A percentile compares a stretch with the other conserved stretches of the same genome.
These are phyloP conservation scores for Trifolium subterraneum DNA, from an alignment of 306 rosid genomes.

Conservation along the genomic window DNA sequence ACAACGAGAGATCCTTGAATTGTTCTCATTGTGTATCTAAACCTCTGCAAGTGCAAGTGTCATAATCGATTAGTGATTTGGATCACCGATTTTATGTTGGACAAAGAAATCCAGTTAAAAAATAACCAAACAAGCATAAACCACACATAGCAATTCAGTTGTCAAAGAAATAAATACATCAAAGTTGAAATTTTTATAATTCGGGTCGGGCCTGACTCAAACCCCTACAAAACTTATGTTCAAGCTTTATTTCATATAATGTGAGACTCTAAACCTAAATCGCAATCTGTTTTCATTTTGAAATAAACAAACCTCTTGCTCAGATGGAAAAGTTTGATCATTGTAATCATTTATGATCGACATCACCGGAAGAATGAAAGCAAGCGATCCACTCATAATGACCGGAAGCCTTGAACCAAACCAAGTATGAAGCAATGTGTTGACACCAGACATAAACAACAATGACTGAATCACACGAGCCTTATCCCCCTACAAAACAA, in stretches of 20 bases:
- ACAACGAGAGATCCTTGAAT: constrained; percentile 90
- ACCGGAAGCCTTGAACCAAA: constrained; percentile 92
- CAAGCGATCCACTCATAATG: constrained; percentile 80
- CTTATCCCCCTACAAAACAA: constrained; percentile 72
- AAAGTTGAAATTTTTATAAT: background rate
- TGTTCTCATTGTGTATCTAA: constrained; percentile 70
- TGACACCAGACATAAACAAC: constrained; percentile 81
- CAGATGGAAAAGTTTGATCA: constrained; percentile 54
- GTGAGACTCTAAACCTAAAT: background rate
- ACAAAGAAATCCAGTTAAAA: constrained; percentile 15
- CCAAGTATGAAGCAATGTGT: constrained; percentile 80
- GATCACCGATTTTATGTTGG: constrained; percentile 4
- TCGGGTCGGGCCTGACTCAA: background rate
- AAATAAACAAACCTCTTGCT: constrained; percentile 64
- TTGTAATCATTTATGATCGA: constrained; percentile 71
- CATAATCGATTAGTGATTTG: constrained; percentile 19
- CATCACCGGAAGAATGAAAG: constrained; percentile 69
- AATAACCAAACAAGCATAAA: background rate
- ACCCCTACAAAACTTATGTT: background rate
- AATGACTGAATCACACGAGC: constrained; percentile 88
- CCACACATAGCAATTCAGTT: background rate
- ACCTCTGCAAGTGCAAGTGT: constrained; percentile 66
- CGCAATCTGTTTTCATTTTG: constrained; percentile 2
- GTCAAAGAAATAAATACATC: background rate
- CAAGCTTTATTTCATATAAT: background rate